Evolutionary conservation across 1,284 basidiomycete genomes (phyloP).

Genomic region (Leccinum huronense): DNA sequence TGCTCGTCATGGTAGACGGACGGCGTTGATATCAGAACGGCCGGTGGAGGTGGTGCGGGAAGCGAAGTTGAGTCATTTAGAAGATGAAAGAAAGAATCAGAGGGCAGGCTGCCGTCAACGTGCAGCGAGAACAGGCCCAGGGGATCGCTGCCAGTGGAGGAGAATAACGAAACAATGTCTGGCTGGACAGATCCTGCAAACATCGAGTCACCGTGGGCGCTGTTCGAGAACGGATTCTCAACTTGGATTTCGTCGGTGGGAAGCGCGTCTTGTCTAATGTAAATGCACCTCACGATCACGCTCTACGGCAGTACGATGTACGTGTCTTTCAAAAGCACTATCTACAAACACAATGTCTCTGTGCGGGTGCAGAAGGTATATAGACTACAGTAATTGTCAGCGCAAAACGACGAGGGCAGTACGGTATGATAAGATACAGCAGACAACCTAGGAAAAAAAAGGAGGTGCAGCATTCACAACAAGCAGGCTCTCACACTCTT

Average conservation of each 20-base stretch:
- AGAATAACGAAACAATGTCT: slow-evolving; percentile 70
- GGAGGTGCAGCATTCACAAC: slow-evolving; percentile 14
- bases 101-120: slow-evolving; percentile 52
- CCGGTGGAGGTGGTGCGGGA: slow-evolving; percentile 50
- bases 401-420: neutral
- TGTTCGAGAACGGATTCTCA: slow-evolving; percentile 20
- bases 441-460: slow-evolving; percentile 2
- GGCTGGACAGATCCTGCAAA: slow-evolving; percentile 62
- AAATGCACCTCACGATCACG: slow-evolving; percentile 3
- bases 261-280: slow-evolving; percentile 12
- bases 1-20: slow-evolving; percentile 28
- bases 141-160: slow-evolving; percentile 67
- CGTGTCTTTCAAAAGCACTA: neutral
- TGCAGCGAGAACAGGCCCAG: slow-evolving; percentile 57
- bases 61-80: slow-evolving; percentile 59
- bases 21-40: slow-evolving; percentile 43
- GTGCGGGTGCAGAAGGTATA: slow-evolving; percentile 18
- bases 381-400: slow-evolving; percentile 2
- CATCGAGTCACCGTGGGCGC: slow-evolving; percentile 35
- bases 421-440: slow-evolving; percentile 26
- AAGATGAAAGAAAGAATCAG: slow-evolving; percentile 66
- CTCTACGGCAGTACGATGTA: neutral
- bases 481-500: slow-evolving; percentile 31
- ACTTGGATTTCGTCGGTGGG: slow-evolving; percentile 15
- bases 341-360: slow-evolving; percentile 9